A percentile compares a stretch with the other conserved stretches of the same genome.
Evolutionary conservation across 164 flowering plant species (phyloP).

Genomic region (Magnolia changhungtana): DNA sequence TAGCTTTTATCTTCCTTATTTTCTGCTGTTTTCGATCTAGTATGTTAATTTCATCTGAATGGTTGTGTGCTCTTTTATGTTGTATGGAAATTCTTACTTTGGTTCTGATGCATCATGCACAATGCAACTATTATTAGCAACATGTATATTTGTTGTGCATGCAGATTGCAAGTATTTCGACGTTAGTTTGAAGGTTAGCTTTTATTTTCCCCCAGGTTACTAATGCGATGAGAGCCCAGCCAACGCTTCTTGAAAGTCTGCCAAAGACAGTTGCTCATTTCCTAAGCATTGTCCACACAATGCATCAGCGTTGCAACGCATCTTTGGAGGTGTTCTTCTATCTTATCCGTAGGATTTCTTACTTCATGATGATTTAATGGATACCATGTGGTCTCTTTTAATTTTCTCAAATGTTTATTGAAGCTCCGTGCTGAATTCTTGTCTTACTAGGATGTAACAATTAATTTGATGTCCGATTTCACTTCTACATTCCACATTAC

Average conservation of each 20-base stretch:
- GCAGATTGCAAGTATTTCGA: neutral
- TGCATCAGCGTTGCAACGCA: slow-evolving; percentile 80
- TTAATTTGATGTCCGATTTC: too few species aligned
- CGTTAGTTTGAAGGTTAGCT: neutral
- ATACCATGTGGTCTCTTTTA: too few species aligned
- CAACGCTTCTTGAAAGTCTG: slow-evolving; percentile 53
- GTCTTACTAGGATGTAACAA: too few species aligned
- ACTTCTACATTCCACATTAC: too few species aligned
- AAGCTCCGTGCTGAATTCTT: too few species aligned
- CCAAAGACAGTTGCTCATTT: slow-evolving; percentile 54
- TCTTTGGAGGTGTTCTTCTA: slow-evolving; percentile 62
- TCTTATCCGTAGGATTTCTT: neutral
- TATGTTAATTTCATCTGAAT: too few species aligned
- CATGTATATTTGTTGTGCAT: neutral
- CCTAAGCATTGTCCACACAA: slow-evolving; percentile 64
- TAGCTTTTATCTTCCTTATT: too few species aligned
- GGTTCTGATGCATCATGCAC: neutral
- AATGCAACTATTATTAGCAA: neutral
- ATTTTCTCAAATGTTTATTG: too few species aligned
- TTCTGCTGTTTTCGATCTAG: too few species aligned
- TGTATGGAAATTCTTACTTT: neutral
- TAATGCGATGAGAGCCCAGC: slow-evolving; percentile 77
- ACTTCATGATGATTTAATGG: too few species aligned
- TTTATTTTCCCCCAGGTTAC: slow-evolving; percentile 46
- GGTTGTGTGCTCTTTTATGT: neutral